A percentile compares a stretch with the other conserved stretches of the same genome.
These are phyloP conservation scores for Trichophyton schoenleinii DNA, from an alignment of 2,329 filamentous ascomycete species.

Conservation along the genomic window DNA sequence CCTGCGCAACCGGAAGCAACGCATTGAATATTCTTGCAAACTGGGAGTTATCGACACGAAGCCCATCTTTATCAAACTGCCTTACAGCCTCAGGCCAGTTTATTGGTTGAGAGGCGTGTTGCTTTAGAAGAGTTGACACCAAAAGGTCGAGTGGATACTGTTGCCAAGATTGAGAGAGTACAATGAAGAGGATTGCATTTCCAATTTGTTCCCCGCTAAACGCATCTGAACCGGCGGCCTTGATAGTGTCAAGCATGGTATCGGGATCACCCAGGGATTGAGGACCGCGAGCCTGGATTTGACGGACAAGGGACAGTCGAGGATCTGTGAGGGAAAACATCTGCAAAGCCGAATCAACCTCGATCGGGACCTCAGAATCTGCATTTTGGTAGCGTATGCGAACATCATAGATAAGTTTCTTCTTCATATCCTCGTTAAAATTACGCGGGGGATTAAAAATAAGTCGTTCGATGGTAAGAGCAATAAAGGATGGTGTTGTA, in stretches of 20 bases:
- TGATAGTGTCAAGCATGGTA: constrained; percentile 48
- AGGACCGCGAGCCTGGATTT: constrained; percentile 61
- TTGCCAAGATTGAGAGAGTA: constrained; percentile 48
- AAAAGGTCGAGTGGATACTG: constrained; percentile 57
- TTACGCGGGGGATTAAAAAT: constrained; percentile 76
- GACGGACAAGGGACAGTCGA: constrained; percentile 40
- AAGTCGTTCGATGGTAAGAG: constrained; percentile 70
- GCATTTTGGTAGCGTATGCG: constrained; percentile 55
- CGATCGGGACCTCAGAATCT: constrained; percentile 29
- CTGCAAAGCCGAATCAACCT: constrained; percentile 33
- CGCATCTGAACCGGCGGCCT: constrained; percentile 46
- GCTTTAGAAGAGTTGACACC: constrained; percentile 45
- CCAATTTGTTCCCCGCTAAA: constrained; percentile 74
- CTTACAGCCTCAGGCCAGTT: constrained; percentile 60
- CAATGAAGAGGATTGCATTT: constrained; percentile 60
- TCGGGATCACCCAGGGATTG: constrained; percentile 67
- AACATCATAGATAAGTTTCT: constrained; percentile 50
- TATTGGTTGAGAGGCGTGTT: constrained; percentile 43
- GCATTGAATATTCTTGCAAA: constrained; percentile 73
- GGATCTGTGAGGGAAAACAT: constrained; percentile 34
- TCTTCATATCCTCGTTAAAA: constrained; percentile 66
- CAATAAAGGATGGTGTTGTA: constrained; percentile 58
- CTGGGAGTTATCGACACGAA: constrained; percentile 64
- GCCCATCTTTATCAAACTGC: constrained; percentile 65
- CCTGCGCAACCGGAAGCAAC: constrained; percentile 56